These are phyloP conservation scores for Wickerhamomyces strasburgensis DNA, from an alignment of 805 yeast species.

Conservation along the genomic window DNA sequence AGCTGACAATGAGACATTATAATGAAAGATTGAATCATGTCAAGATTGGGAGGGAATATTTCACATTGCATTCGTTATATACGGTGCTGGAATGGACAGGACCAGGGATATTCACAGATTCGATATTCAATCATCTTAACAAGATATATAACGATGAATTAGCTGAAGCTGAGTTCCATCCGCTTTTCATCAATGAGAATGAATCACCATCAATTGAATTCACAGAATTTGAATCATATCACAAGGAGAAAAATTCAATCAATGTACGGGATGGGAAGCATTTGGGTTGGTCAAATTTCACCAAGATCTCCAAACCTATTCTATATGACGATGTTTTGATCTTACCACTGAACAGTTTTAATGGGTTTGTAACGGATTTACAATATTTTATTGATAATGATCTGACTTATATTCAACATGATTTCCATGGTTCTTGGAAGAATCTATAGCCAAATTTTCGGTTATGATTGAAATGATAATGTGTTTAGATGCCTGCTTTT, in stretches of 20 bases:
- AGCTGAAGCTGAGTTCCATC: background rate
- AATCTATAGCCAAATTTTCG: slow-evolving; percentile 3
- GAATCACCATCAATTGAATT: slow-evolving; percentile 28
- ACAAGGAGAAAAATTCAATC: slow-evolving; percentile 12
- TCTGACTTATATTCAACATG: slow-evolving; percentile 16
- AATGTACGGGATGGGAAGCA: slow-evolving; percentile 2
- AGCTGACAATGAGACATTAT: slow-evolving; percentile 41
- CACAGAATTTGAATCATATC: slow-evolving; percentile 8
- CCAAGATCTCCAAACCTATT: slow-evolving; percentile 13
- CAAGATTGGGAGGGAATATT: slow-evolving; percentile 27
- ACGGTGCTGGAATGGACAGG: slow-evolving; percentile 59
- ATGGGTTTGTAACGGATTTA: slow-evolving; percentile 15
- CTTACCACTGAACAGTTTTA: slow-evolving; percentile 18
- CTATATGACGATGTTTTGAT: slow-evolving; percentile 19
- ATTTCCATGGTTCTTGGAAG: slow-evolving; percentile 22
- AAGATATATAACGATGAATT: slow-evolving; percentile 15
- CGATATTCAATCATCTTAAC: slow-evolving; percentile 41
- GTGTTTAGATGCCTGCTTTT: no score
- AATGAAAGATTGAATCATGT: slow-evolving; percentile 23
- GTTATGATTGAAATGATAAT: no score
- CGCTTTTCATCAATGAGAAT: slow-evolving; percentile 22
- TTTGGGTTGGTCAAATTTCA: slow-evolving; percentile 21
- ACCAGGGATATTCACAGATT: slow-evolving; percentile 46
- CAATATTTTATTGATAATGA: slow-evolving; percentile 6
- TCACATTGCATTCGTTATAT: slow-evolving; percentile 51